Evolutionary conservation across 495 filamentous ascomycete species (phyloP), one percentile per base, ranked within the genome.

Genomic region (Aspergillus incahuasiensis): DNA sequence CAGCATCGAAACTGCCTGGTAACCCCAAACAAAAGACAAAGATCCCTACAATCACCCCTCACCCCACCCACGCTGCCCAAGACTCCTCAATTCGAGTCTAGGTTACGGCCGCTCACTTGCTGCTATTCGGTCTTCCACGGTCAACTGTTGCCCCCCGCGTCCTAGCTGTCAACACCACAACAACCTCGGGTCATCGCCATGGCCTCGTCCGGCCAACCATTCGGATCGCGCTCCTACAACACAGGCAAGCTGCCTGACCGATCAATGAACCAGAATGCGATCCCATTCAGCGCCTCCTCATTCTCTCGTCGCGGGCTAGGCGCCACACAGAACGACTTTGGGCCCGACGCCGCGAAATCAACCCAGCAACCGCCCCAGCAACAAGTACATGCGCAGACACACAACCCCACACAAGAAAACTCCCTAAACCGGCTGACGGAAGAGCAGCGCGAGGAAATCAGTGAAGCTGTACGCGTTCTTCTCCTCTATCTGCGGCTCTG

Each of bases 361-460:
- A 45, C 42, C 32, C 69, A 73, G 40, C 72, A 71, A 52, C 54
- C 61, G 28, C 55, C 61, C 16, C 55, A 55, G 11, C 60, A 58
- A 7, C 62, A 65, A 7, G 58, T 58, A 3, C 66, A 71, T 55
- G 59, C 68, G 28, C 71, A 74, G 55, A 68, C 65, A 35, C 71
- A 77, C 50, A 65, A 63, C 2, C 65, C 58, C 12, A 58, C 67
- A 42, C 74, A 77, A 57, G 74, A 79, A 40, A 80, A 78, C 54
- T 76, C 78, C 34, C 54, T 82, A 54, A 74, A 62, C 45, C 68
- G 75, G 57, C 73, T 94, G 63, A 89, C 81, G 20, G 90, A 95
- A 65, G 91, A 95, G 74, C 91, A 96, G 64, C 77, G 85, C 48
- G 90, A 94, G 62, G 91, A 96, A 64, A 89, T 96, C 51, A 88